Conservation (phyloP, 805 yeast species). For the Ogataea thermomethanolica region DNA sequence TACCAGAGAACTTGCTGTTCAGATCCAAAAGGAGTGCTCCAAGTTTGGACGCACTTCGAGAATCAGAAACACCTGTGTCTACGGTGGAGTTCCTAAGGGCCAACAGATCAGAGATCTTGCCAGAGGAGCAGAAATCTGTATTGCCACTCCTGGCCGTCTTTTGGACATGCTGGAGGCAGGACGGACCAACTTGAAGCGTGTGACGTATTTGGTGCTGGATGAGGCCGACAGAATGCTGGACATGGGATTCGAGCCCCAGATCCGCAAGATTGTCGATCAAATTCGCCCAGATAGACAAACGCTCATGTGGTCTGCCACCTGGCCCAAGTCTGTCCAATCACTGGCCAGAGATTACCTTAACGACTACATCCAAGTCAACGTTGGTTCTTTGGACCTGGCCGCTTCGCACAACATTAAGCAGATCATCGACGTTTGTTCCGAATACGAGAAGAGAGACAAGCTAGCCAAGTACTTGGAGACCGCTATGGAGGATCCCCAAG, state of each 20-base stretch:
- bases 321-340: conserved; percentile 98
- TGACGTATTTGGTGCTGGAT: conserved; percentile 93
- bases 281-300: conserved; percentile 99
- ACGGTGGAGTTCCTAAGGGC: conserved; percentile 99
- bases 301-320: conserved; percentile 99
- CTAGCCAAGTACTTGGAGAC: conserved; percentile 76
- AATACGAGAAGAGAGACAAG: conserved; percentile 92
- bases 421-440: conserved; percentile 84
- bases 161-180: conserved; percentile 95
- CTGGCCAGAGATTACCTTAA: conserved; percentile 87
- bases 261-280: conserved; percentile 92
- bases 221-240: conserved; percentile 99
- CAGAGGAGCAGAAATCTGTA: conserved; percentile 92
- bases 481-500: conserved; percentile 66
- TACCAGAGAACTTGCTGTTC: conserved; percentile 98
- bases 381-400: conserved; percentile 93
- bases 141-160: conserved; percentile 99
- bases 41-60: conserved; percentile 90
- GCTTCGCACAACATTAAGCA: conserved; percentile 97
- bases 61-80: conserved; percentile 94
- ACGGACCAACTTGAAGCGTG: conserved; percentile 92
- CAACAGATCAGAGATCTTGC: conserved; percentile 94
- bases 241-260: conserved; percentile 99
- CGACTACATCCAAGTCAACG: conserved; percentile 93
- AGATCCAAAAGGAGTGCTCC: conserved; percentile 93